Percentiles rank a stretch among this genome's conserved stretches.
These are phyloP conservation scores for Suillus hirtellus DNA, from an alignment of 768 basidiomycete genomes.

Conservation along the genomic window DNA sequence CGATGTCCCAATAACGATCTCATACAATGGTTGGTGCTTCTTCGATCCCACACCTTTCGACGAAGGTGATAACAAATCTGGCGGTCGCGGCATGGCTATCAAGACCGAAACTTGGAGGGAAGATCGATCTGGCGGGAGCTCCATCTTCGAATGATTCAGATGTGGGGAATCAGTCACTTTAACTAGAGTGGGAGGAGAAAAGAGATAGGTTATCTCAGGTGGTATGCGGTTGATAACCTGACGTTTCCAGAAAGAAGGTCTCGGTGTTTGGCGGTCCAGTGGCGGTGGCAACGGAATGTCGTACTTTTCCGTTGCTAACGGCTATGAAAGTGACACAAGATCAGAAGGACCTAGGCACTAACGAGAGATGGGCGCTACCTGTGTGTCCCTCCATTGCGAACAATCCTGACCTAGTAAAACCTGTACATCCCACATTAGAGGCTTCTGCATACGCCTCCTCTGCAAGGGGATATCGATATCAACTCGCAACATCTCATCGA, in stretches of 20 bases:
- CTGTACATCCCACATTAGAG: slow-evolving; percentile 27
- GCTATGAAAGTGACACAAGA: slow-evolving; percentile 17
- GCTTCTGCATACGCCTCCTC: slow-evolving; percentile 16
- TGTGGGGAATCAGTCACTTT: neutral
- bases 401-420: slow-evolving; percentile 10
- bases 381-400: slow-evolving; percentile 19
- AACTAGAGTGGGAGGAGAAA: slow-evolving; percentile 15
- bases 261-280: slow-evolving; percentile 11
- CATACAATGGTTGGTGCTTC: slow-evolving; percentile 13
- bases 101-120: slow-evolving; percentile 29
- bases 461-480: slow-evolving; percentile 2
- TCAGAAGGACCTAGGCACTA: slow-evolving; percentile 11
- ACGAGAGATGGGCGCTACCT: slow-evolving; percentile 27
- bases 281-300: slow-evolving; percentile 7
- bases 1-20: slow-evolving; percentile 31
- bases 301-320: slow-evolving; percentile 22
- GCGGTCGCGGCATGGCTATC: slow-evolving; percentile 28
- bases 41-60: slow-evolving; percentile 3
- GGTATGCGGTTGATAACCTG: slow-evolving; percentile 20
- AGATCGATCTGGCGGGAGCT: slow-evolving; percentile 19
- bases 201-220: slow-evolving; percentile 30
- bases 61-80: slow-evolving; percentile 2
- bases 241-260: slow-evolving; percentile 24
- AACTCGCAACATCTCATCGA: slow-evolving; percentile 23
- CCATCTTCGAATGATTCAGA: neutral